Conservation (phyloP, 345 rosid species). For the Isatis tinctoria region DNA sequence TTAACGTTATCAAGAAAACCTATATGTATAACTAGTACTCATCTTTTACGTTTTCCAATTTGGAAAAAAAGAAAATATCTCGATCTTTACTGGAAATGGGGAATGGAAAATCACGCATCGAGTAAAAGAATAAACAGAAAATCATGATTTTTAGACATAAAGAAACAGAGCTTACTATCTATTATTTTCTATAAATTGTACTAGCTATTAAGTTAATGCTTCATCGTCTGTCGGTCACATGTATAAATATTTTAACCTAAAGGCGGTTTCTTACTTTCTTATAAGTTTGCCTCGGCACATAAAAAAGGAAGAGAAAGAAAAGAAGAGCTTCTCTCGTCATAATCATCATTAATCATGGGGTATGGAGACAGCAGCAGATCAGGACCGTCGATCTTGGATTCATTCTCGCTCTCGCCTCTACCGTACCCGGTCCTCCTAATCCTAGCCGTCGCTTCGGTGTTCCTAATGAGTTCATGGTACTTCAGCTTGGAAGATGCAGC, state of each 20-base stretch:
- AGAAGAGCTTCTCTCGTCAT: not conserved
- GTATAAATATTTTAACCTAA: not conserved
- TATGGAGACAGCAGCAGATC: slow-evolving; percentile 40
- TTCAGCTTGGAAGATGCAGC: slow-evolving; percentile 53
- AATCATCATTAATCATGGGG: slow-evolving; percentile 24
- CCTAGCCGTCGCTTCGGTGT: slow-evolving; percentile 51
- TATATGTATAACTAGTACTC: not conserved
- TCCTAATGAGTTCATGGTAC: slow-evolving; percentile 66
- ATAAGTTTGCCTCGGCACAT: not conserved
- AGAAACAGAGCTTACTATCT: not conserved
- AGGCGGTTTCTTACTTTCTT: not conserved
- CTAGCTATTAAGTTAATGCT: not conserved
- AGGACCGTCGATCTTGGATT: slow-evolving; percentile 54
- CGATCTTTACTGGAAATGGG: not conserved
- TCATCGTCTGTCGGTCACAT: not conserved
- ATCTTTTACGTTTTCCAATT: not conserved
- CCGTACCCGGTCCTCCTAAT: slow-evolving; percentile 83
- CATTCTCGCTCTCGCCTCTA: slow-evolving; percentile 65
- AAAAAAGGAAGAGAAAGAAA: not conserved
- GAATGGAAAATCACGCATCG: not conserved
- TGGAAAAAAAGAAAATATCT: not conserved
- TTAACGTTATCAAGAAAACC: not conserved
- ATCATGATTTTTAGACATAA: not conserved
- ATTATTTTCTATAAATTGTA: not conserved
- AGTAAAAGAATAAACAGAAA: too few species aligned